phyloP scores from a whole-genome alignment of 2,329 filamentous ascomycete species.

The Fusarium sp. region DNA sequence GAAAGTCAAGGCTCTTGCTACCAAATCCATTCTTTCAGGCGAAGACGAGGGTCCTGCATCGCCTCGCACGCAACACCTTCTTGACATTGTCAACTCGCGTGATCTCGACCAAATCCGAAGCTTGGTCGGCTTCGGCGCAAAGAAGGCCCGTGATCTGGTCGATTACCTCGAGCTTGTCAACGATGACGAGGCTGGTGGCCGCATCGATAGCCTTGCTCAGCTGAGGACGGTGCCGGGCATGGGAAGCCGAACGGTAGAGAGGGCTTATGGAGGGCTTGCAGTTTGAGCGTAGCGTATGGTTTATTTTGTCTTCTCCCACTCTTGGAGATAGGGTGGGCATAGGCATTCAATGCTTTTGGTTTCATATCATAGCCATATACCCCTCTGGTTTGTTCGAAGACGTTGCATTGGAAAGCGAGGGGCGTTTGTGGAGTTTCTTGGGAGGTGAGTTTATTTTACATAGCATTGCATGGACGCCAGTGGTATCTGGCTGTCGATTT shows the following conservation, averaged over 20 bases:
- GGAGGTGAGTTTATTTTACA: slow-evolving; percentile 11
- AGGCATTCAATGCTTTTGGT: slow-evolving; percentile 42
- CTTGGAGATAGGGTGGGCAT: slow-evolving; percentile 21
- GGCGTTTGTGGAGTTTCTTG: slow-evolving; percentile 43
- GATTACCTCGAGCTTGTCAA: slow-evolving; percentile 64
- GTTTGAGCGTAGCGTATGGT: slow-evolving; percentile 34
- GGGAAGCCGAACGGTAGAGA: slow-evolving; percentile 68
- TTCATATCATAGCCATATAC: slow-evolving; percentile 45
- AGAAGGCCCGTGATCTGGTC: slow-evolving; percentile 75
- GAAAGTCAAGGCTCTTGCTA: slow-evolving; percentile 50
- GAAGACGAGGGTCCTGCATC: slow-evolving; percentile 61
- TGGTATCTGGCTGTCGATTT: slow-evolving; percentile 18
- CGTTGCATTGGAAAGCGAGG: slow-evolving; percentile 38
- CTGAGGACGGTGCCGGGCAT: slow-evolving; percentile 69
- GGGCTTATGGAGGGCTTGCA: slow-evolving; percentile 65
- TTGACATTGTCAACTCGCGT: slow-evolving; percentile 80
- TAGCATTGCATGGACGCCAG: slow-evolving; percentile 40
- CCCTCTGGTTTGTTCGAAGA: slow-evolving; percentile 39
- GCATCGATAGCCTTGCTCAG: slow-evolving; percentile 64
- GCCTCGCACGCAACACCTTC: slow-evolving; percentile 72
- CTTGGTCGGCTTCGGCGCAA: slow-evolving; percentile 78
- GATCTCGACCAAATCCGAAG: slow-evolving; percentile 74
- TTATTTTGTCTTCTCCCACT: not conserved
- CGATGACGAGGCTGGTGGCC: slow-evolving; percentile 55
- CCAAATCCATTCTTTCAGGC: slow-evolving; percentile 42